Percentiles rank a stretch among this genome's conserved stretches.
Conservation (phyloP, 78 protist species). For the Anaeramoeba ignava region DNA sequence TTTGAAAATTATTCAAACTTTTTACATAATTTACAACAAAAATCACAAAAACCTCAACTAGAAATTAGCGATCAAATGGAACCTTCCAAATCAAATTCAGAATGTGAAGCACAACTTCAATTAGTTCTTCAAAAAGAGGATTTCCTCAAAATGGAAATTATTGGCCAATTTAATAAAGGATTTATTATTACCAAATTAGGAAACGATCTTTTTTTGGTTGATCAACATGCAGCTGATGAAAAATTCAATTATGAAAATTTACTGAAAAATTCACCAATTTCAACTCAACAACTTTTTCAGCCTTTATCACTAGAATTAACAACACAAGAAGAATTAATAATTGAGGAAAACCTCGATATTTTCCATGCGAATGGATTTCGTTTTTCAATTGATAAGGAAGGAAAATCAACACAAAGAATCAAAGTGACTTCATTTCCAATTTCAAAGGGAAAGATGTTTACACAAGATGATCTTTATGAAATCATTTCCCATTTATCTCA, state of each 20-base stretch:
- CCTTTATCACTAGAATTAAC: constrained; percentile 32
- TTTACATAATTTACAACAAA: too few species aligned
- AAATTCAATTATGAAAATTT: constrained; percentile 70
- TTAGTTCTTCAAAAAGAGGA: constrained; percentile 15
- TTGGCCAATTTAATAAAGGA: constrained; percentile 85
- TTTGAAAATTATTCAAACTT: too few species aligned
- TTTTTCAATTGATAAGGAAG: neutral
- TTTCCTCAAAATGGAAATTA: constrained; percentile 53
- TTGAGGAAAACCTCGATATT: constrained; percentile 4
- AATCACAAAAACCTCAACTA: neutral
- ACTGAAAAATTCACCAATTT: constrained; percentile 5
- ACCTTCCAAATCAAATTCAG: neutral
- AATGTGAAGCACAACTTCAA: neutral
- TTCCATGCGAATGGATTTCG: neutral
- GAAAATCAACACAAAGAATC: neutral
- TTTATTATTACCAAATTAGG: constrained; percentile 60
- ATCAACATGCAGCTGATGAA: constrained; percentile 93
- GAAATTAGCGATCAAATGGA: neutral
- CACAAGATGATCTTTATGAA: constrained; percentile 37
- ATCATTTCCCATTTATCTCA: constrained; percentile 38
- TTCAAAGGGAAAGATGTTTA: neutral
- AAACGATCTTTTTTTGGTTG: constrained; percentile 12
- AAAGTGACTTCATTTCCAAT: neutral
- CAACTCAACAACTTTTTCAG: neutral
- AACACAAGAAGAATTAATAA: constrained; percentile 34